Evolutionary conservation across 2,329 filamentous ascomycete genomes (phyloP).

Genomic region (Colletotrichum sublineola): DNA sequence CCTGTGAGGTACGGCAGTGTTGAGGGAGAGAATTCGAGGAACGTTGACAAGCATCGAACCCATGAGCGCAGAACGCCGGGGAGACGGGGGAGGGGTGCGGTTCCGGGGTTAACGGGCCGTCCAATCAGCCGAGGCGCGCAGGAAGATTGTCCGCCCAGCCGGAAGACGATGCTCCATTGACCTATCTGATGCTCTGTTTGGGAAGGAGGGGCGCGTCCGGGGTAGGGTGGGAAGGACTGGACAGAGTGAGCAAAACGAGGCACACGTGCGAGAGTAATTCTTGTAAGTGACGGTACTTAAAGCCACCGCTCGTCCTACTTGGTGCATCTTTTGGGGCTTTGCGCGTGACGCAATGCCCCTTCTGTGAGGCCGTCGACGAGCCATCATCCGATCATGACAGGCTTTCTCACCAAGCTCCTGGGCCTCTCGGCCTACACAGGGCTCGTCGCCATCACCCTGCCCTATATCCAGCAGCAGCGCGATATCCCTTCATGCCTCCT

Average conservation of each 20-base stretch:
- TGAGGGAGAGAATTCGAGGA: too few relatives aligned
- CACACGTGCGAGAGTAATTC: neutral
- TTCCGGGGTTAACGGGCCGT: conserved; percentile 11
- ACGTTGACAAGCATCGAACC: neutral
- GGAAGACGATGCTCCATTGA: conserved; percentile 41
- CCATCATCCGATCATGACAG: conserved; percentile 7
- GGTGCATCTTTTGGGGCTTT: neutral
- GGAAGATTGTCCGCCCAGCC: conserved; percentile 31
- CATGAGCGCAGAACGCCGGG: neutral
- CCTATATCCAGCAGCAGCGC: conserved; percentile 28
- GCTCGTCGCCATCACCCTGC: conserved; percentile 31
- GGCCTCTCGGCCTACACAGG: conserved; percentile 35
- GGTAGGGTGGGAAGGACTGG: neutral
- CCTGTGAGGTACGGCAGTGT: neutral
- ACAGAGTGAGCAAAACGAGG: neutral
- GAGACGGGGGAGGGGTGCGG: neutral
- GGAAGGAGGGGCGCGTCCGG: neutral
- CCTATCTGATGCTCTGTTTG: conserved; percentile 27
- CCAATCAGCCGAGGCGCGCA: conserved; percentile 19
- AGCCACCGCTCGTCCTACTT: neutral
- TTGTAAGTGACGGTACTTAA: neutral
- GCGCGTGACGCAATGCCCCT: neutral
- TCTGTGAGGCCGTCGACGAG: neutral
- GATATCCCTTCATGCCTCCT: neutral
- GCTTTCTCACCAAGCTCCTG: conserved; percentile 24